Evolutionary conservation across 768 basidiomycete genomes (phyloP), one percentile per base, ranked within the genome.

Genomic region (Pisolithus orientalis): DNA sequence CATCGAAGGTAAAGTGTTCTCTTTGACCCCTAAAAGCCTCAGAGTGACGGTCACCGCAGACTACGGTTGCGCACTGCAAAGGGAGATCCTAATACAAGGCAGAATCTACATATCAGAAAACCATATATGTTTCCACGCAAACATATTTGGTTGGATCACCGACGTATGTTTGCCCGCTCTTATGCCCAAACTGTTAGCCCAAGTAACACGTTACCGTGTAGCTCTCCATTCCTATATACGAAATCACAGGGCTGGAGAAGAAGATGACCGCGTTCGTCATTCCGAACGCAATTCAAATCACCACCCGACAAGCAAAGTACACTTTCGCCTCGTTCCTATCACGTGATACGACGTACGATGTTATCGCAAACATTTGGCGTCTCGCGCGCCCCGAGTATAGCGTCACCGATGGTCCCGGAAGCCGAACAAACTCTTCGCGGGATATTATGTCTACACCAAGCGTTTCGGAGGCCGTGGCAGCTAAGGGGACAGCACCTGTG

Each of bases 81-180:
- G 94, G 39, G 96, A 98, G 67, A 98, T 98, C 59, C 76, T 97
- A 29, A 87, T 98, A 40, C 96, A 98, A 76, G 96, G 96, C 5
- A 78, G 96, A 10, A 66, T 99, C 52, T 97, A 97, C 70, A 90
- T 98, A 24, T 98, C 96, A 6, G 95, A 99, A 71, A 97, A 98
- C 70, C 94, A 97, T 64, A 80, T 97, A n/a, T 98, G 93, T 72
- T 99, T 98, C 75, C 91, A 99, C 61, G 95, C 96, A 40, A 98
- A 98, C 65, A 97, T 98, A 42, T 95, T 98, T 69, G 95, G 96
- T 40, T 98, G 95, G 96, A 87, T 96, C 46, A 98, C 95, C 28
- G 85, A 95, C 65, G 94, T 95, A 68, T 68, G 94, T 75, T 0
- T 34, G 11, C 29, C 47, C 44, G 27, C 25, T n/a, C 21, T 17